Conservation (phyloP, 2,329 filamentous ascomycete species). For the Alternaria solani region DNA sequence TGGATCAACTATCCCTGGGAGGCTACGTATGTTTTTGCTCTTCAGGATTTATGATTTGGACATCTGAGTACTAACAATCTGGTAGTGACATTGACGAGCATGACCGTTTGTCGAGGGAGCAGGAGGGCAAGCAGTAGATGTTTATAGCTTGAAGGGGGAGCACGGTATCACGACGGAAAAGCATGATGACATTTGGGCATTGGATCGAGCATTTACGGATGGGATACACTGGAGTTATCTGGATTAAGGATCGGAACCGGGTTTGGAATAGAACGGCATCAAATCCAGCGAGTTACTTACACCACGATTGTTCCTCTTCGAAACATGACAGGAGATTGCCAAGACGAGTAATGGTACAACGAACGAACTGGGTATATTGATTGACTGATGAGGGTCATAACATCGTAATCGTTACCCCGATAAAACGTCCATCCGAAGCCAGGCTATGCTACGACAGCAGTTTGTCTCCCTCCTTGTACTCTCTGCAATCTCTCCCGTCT, state of each 20-base stretch:
- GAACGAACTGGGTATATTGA: constrained; percentile 9
- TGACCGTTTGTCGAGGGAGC: constrained; percentile 70
- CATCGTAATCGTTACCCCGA: constrained; percentile 27
- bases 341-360: background rate
- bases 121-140: constrained; percentile 30
- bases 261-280: background rate
- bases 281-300: background rate
- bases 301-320: background rate
- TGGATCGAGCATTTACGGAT: constrained; percentile 8
- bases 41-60: too few species aligned
- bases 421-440: constrained; percentile 4
- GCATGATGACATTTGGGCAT: background rate
- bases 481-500: constrained; percentile 7
- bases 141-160: background rate
- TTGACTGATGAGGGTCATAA: constrained; percentile 23
- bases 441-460: constrained; percentile 1
- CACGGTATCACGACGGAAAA: background rate
- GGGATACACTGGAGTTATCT: constrained; percentile 10
- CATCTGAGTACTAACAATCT: constrained; percentile 20
- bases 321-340: background rate
- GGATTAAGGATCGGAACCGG: background rate
- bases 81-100: constrained; percentile 86
- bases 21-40: constrained; percentile 66
- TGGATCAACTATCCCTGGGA: constrained; percentile 99
- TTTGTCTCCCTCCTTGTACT: background rate